Evolutionary conservation across 2,329 filamentous ascomycete genomes (phyloP).

Genomic region (Apiospora kogelbergensis): DNA sequence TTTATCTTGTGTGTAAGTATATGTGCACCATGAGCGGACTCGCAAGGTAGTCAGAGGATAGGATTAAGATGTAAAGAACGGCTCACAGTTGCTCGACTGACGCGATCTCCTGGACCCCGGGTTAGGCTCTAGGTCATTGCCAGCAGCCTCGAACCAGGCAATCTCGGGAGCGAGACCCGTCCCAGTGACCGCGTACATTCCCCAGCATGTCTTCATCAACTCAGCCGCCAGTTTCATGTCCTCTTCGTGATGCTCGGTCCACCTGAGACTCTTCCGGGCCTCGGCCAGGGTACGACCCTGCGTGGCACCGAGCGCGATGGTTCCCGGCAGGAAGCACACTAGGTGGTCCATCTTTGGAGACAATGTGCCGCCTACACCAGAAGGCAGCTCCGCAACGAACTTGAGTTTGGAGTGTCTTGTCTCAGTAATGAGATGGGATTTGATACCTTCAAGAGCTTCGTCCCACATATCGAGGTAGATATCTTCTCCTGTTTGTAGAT

Average conservation of each 20-base stretch:
- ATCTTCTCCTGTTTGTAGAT: slow-evolving; percentile 77
- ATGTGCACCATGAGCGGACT: no score
- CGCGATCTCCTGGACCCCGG: not conserved
- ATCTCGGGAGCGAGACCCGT: slow-evolving; percentile 93
- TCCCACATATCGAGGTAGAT: slow-evolving; percentile 96
- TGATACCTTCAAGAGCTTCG: slow-evolving; percentile 78
- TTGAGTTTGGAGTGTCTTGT: slow-evolving; percentile 77
- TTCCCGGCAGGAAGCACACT: slow-evolving; percentile 96
- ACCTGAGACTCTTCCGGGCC: slow-evolving; percentile 69
- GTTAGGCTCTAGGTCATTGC: slow-evolving; percentile 56
- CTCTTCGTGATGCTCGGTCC: slow-evolving; percentile 78
- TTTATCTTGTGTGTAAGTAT: not conserved
- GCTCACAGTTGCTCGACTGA: not conserved
- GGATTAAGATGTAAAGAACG: not conserved
- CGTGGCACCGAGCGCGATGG: slow-evolving; percentile 86
- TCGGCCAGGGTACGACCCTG: slow-evolving; percentile 73
- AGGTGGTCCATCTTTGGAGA: slow-evolving; percentile 97
- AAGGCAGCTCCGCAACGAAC: slow-evolving; percentile 81
- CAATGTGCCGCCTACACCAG: slow-evolving; percentile 65
- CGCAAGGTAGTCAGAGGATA: not conserved
- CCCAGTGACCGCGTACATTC: slow-evolving; percentile 87
- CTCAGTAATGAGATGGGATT: slow-evolving; percentile 90
- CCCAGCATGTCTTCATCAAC: slow-evolving; percentile 96
- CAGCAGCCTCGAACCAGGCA: slow-evolving; percentile 78
- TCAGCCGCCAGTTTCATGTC: slow-evolving; percentile 87